Conservation (phyloP, 371 early-diverging fungal genomes). For the Catenaria anguillulae region DNA sequence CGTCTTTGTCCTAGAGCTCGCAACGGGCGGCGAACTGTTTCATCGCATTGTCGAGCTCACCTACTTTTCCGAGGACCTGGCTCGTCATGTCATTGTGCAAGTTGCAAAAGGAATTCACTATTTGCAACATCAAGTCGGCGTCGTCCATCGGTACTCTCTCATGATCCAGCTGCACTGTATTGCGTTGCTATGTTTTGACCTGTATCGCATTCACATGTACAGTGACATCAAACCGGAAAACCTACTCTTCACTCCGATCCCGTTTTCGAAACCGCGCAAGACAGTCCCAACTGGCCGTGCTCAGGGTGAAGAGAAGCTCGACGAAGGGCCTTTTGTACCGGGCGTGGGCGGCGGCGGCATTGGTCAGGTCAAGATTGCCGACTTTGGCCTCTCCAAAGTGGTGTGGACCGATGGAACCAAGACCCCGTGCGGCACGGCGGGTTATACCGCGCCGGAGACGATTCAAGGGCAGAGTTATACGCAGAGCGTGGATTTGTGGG, state of each 20-base stretch:
- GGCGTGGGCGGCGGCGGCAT: slow-evolving; percentile 67
- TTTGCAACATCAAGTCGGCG: slow-evolving; percentile 68
- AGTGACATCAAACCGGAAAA: slow-evolving; percentile 95
- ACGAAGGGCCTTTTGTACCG: slow-evolving; percentile 52
- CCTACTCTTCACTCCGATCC: slow-evolving; percentile 62
- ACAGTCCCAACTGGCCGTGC: slow-evolving; percentile 6
- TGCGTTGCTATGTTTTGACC: too few species aligned
- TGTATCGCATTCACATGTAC: slow-evolving; percentile 7
- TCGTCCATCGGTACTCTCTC: slow-evolving; percentile 57
- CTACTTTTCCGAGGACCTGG: slow-evolving; percentile 55
- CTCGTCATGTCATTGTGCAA: slow-evolving; percentile 69
- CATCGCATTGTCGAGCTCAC: slow-evolving; percentile 64
- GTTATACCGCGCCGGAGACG: slow-evolving; percentile 80
- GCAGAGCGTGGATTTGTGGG: slow-evolving; percentile 88
- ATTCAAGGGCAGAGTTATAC: slow-evolving; percentile 63
- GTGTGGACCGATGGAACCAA: slow-evolving; percentile 63
- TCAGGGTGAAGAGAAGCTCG: slow-evolving; percentile 29
- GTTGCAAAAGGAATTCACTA: slow-evolving; percentile 77
- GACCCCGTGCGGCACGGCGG: slow-evolving; percentile 79
- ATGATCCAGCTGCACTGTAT: not conserved
- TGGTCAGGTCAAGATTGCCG: slow-evolving; percentile 65
- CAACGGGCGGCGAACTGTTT: slow-evolving; percentile 74
- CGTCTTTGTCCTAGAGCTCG: slow-evolving; percentile 70
- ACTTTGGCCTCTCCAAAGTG: slow-evolving; percentile 71
- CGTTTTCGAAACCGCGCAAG: slow-evolving; percentile 23